These are phyloP conservation scores for Globisporangium rhizosaccharum DNA, from an alignment of 352 stramenopile genomes.

Conservation along the genomic window DNA sequence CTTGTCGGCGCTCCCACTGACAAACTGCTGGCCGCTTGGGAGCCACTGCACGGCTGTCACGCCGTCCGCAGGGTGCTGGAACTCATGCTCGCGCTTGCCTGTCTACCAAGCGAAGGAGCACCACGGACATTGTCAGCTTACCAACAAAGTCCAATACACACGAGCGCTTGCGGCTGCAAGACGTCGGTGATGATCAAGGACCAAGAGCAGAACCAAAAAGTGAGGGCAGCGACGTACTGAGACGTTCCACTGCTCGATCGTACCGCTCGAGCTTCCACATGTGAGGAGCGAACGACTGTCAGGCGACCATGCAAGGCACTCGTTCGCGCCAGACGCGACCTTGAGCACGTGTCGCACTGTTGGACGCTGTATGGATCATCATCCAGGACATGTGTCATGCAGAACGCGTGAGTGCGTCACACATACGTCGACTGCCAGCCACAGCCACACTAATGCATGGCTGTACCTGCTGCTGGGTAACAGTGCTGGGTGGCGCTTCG, in stretches of 20 bases:
- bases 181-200: too few relatives aligned
- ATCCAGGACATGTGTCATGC: neutral
- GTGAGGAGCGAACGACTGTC: conserved; percentile 52
- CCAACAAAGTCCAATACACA: neutral
- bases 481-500: neutral
- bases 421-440: neutral
- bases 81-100: conserved; percentile 37
- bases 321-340: conserved; percentile 35
- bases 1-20: conserved; percentile 68
- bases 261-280: conserved; percentile 40
- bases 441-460: neutral
- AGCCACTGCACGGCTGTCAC: conserved; percentile 55
- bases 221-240: conserved; percentile 21
- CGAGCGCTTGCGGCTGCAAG: too few relatives aligned
- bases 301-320: conserved; percentile 65
- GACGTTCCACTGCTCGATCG: conserved; percentile 66
- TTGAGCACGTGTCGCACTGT: conserved; percentile 37
- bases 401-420: neutral
- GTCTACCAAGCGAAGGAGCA: conserved; percentile 22
- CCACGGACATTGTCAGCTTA: neutral
- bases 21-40: conserved; percentile 49
- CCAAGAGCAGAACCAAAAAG: neutral
- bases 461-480: neutral
- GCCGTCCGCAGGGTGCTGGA: conserved; percentile 48
- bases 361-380: conserved; percentile 9